Evolutionary conservation across 805 yeast genomes (phyloP), one percentile per base, ranked within the genome.

Genomic region (Wickerhamiella siamensis): DNA sequence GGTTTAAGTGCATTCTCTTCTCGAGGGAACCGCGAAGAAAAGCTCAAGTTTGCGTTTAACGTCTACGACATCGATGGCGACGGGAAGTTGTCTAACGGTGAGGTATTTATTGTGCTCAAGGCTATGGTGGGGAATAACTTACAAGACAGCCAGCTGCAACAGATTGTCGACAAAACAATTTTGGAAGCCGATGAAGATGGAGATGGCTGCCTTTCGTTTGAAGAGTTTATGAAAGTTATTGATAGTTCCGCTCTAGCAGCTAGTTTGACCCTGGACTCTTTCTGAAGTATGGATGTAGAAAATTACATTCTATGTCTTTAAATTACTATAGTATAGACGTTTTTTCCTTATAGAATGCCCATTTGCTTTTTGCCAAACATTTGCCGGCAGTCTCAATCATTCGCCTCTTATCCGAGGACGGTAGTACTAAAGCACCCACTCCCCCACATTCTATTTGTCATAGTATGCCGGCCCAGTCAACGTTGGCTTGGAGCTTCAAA

Each of bases 51-150:
- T 65, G 91, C 95, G 9, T 91, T 91, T 63, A 82, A 78, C 54
- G 84, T 91, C 16, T 91, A 91, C 57, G 99, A 91, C 57, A 84
- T 91, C 48, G 99, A 91, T 61, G 71, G 84, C 43, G 99, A 91
- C 58, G 98, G 98, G 0, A 86, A 56, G 57, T 83, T 91, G 31
- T 87, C 96, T 2, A 88, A 88, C 57, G 99, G 98, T 19, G 99
- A 91, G 62, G 61, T 91, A 43, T 91, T 79, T 54, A 69, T 88
- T 33, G 97, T 91, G 33, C 67, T 91, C 64, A 83, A 91, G 61
- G 82, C 83, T 74, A 91, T 91, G 98, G 98, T 93, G 21, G 98
- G 97, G 1, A 79, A 76, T 51, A 86, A 91, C 55, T 63, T 93
- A 43, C 79, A 76, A 47, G 94, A 83, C 45, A 75, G 74, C 21